Evolutionary conservation across 176 grass and related monocot species (phyloP).

Genomic region (Dactylis glomerata): DNA sequence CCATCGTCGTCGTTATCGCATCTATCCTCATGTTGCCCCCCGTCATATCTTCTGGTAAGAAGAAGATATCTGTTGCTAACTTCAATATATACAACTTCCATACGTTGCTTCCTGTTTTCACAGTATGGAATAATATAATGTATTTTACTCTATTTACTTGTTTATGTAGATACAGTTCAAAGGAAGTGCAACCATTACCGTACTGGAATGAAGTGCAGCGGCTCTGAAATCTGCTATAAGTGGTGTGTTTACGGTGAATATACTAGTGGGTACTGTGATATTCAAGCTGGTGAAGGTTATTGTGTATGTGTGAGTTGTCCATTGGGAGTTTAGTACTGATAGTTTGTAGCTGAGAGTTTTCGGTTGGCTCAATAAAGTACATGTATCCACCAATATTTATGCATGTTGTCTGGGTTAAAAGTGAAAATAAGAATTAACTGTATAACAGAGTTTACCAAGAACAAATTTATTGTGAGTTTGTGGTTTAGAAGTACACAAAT

Average conservation of each 20-base stretch:
- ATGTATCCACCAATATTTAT: background rate
- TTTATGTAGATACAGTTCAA: background rate
- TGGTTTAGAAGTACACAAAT: too few relatives aligned
- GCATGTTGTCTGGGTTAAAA: too few relatives aligned
- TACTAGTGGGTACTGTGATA: background rate
- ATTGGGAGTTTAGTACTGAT: background rate
- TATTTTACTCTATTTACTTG: background rate
- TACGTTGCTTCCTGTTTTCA: background rate
- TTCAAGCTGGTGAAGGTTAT: background rate
- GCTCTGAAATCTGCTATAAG: background rate
- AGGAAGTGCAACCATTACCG: background rate
- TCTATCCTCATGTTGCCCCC: too few relatives aligned
- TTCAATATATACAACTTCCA: background rate
- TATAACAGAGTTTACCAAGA: too few relatives aligned
- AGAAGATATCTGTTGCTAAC: too few relatives aligned
- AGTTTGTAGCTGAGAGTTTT: background rate
- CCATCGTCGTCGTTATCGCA: too few relatives aligned
- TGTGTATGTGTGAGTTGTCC: background rate
- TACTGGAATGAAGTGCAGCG: background rate
- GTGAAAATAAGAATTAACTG: too few relatives aligned
- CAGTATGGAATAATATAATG: background rate
- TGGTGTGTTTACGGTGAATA: background rate
- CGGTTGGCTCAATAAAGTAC: background rate
- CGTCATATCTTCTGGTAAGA: too few relatives aligned
- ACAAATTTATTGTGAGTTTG: too few relatives aligned